Evolutionary conservation across 176 grass and related monocot genomes (phyloP).

Genomic region (Lolium multiflorum): DNA sequence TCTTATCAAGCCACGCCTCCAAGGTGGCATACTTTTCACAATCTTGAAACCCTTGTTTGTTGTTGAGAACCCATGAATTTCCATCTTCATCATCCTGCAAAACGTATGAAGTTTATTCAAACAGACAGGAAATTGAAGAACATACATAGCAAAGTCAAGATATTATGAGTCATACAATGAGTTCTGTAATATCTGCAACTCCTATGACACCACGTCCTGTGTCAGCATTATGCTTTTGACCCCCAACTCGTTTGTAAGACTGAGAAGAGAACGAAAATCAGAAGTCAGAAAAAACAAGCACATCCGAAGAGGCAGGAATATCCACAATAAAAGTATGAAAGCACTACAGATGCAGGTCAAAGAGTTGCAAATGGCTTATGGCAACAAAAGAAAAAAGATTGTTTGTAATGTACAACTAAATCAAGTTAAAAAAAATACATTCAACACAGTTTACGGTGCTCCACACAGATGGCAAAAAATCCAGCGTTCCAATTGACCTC

Average conservation of each 20-base stretch:
- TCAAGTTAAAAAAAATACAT: slow-evolving; percentile 31
- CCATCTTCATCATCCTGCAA: slow-evolving; percentile 82
- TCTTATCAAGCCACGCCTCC: slow-evolving; percentile 77
- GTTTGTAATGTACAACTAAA: slow-evolving; percentile 24
- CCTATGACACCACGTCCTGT: slow-evolving; percentile 76
- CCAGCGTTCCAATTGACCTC: background rate
- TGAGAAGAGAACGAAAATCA: slow-evolving; percentile 47
- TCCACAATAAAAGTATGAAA: slow-evolving; percentile 16
- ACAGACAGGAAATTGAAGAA: slow-evolving; percentile 26
- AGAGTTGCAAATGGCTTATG: slow-evolving; percentile 3
- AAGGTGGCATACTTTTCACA: slow-evolving; percentile 82
- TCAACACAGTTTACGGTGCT: slow-evolving; percentile 1
- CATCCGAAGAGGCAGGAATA: slow-evolving; percentile 29
- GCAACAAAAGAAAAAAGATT: slow-evolving; percentile 20
- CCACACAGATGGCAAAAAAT: slow-evolving; percentile 38
- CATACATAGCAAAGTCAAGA: background rate
- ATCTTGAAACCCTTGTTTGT: slow-evolving; percentile 93
- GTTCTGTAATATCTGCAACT: slow-evolving; percentile 75
- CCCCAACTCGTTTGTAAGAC: slow-evolving; percentile 91
- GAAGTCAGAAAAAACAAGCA: slow-evolving; percentile 11
- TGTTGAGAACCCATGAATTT: slow-evolving; percentile 81
- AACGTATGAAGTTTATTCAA: slow-evolving; percentile 36
- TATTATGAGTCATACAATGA: slow-evolving; percentile 63
- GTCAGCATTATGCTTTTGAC: slow-evolving; percentile 69
- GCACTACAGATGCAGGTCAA: slow-evolving; percentile 1